Evolutionary conservation across 2,329 filamentous ascomycete species (phyloP).

Genomic region (Pseudogymnoascus pannorum): DNA sequence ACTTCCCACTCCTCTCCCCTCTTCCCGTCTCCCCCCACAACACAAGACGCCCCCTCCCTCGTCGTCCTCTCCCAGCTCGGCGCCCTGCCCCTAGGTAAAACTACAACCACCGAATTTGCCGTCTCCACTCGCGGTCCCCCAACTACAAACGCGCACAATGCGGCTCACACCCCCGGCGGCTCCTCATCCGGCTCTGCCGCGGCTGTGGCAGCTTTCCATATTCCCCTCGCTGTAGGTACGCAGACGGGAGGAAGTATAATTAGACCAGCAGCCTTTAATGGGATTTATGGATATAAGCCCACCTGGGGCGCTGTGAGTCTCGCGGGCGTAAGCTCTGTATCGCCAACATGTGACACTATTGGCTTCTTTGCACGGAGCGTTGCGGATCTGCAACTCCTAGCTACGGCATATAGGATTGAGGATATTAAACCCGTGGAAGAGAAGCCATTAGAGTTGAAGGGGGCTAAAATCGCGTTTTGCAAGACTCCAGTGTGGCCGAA

Average conservation of each 20-base stretch:
- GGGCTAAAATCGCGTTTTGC: conserved; percentile 46
- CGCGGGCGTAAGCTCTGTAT: conserved; percentile 54
- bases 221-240: conserved; percentile 53
- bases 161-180: conserved; percentile 52
- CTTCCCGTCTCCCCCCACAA: conserved; percentile 38
- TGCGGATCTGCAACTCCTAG: conserved; percentile 50
- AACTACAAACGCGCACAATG: conserved; percentile 50
- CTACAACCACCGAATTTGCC: conserved; percentile 59
- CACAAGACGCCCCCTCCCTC: conserved; percentile 46
- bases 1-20: conserved; percentile 49
- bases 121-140: conserved; percentile 45
- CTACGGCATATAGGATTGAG: conserved; percentile 44
- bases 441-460: conserved; percentile 32
- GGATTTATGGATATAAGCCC: conserved; percentile 58
- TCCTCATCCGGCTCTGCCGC: conserved; percentile 61
- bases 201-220: conserved; percentile 58
- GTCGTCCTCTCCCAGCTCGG: conserved; percentile 46
- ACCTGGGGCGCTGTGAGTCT: conserved; percentile 57
- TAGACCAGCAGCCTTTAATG: conserved; percentile 57
- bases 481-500: conserved; percentile 46
- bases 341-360: conserved; percentile 53
- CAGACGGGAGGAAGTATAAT: conserved; percentile 61
- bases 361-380: conserved; percentile 53
- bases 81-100: conserved; percentile 52
- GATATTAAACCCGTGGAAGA: conserved; percentile 38